Evolutionary conservation across 2,329 filamentous ascomycete species (phyloP).

Genomic region (Diaporthe destruens): DNA sequence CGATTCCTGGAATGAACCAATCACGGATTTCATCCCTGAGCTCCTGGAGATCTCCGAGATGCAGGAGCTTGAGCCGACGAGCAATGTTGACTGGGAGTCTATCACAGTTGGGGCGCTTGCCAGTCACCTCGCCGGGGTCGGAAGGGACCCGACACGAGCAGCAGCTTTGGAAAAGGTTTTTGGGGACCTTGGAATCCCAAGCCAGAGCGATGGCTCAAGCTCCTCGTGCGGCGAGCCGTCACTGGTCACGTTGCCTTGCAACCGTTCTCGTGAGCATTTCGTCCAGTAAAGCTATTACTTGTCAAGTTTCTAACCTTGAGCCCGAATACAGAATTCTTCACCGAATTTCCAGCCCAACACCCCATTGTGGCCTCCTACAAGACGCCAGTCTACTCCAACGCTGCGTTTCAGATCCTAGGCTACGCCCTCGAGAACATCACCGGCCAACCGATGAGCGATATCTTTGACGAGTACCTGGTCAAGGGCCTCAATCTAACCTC

Average conservation of each 20-base stretch:
- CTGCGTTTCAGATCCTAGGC: conserved; percentile 52
- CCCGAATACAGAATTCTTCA: conserved; percentile 43
- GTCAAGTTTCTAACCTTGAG: neutral
- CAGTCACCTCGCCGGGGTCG: conserved; percentile 53
- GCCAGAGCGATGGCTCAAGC: conserved; percentile 28
- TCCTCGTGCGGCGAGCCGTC: conserved; percentile 31
- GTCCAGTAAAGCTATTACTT: fast-evolving
- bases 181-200: conserved; percentile 36
- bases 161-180: conserved; percentile 1
- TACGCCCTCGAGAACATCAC: conserved; percentile 57
- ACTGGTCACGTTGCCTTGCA: conserved; percentile 41
- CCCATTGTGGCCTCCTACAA: conserved; percentile 51
- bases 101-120: conserved; percentile 54
- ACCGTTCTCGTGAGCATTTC: conserved; percentile 14
- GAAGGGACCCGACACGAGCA: conserved; percentile 45
- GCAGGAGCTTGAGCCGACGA: conserved; percentile 44
- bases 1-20: conserved; percentile 53
- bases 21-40: conserved; percentile 58
- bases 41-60: conserved; percentile 46
- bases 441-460: conserved; percentile 47
- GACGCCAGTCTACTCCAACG: conserved; percentile 54
- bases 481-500: conserved; percentile 49
- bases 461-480: conserved; percentile 51
- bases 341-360: conserved; percentile 47
- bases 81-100: conserved; percentile 49